Conservation (phyloP, 2,329 filamentous ascomycete species). For the Penicillium sp. region DNA sequence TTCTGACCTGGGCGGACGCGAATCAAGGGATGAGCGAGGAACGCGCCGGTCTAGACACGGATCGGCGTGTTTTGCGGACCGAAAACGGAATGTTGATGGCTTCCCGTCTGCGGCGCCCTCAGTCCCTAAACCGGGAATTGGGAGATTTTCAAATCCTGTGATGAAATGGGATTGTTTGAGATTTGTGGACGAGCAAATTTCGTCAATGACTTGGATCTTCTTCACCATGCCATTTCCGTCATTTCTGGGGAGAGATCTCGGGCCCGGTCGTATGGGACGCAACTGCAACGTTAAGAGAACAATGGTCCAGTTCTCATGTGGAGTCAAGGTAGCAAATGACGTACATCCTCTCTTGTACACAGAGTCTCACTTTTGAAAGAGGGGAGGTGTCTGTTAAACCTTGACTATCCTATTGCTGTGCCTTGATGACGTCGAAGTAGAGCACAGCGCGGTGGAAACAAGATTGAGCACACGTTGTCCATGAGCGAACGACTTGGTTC, state of each 20-base stretch:
- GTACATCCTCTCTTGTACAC: not conserved
- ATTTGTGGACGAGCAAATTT: too few species aligned
- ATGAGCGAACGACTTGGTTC: not conserved
- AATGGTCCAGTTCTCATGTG: constrained; percentile 18
- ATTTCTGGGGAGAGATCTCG: too few species aligned
- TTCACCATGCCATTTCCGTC: constrained; percentile 8
- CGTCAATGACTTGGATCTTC: not conserved
- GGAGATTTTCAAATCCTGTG: too few species aligned
- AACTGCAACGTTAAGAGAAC: constrained; percentile 22
- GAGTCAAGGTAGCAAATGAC: constrained; percentile 19
- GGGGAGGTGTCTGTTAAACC: not conserved
- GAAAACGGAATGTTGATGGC: constrained; percentile 20
- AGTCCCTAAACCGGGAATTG: not conserved
- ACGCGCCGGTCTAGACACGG: constrained; percentile 10
- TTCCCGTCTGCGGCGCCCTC: constrained; percentile 8
- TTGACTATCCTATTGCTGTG: not conserved
- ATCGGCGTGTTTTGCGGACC: constrained; percentile 8
- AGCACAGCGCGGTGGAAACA: not conserved
- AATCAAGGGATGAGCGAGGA: not conserved
- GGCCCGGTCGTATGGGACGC: constrained; percentile 11
- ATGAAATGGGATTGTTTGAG: too few species aligned
- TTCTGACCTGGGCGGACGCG: constrained; percentile 5
- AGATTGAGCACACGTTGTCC: too few species aligned
- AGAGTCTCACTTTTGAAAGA: not conserved
- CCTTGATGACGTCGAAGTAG: not conserved